Evolutionary conservation across 805 yeast genomes (phyloP).

Genomic region (Nakazawaea pomicola): DNA sequence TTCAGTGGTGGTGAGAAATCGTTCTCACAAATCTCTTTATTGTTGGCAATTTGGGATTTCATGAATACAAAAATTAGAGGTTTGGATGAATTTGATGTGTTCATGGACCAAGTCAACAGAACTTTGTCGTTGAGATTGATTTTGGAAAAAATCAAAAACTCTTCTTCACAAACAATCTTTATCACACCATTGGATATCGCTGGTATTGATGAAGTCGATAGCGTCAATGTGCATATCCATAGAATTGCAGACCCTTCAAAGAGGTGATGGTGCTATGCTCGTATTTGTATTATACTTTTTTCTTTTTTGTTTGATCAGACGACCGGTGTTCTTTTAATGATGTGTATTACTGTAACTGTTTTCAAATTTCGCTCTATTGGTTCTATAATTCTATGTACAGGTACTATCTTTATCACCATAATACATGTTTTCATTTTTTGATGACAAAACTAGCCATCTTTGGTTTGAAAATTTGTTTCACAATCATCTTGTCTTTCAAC

Average conservation of each 20-base stretch:
- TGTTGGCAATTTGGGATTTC: constrained; percentile 87
- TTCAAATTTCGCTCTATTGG: no score
- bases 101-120: constrained; percentile 92
- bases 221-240: constrained; percentile 55
- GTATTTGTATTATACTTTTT: no score
- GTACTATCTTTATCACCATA: neutral
- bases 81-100: constrained; percentile 94
- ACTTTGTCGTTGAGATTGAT: constrained; percentile 72
- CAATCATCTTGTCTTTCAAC: constrained; percentile 36
- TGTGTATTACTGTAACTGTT: no score
- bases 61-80: constrained; percentile 89
- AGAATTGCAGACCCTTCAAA: constrained; percentile 38
- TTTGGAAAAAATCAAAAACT: constrained; percentile 53
- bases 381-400: neutral
- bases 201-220: constrained; percentile 53
- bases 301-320: no score
- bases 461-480: constrained; percentile 51
- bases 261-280: neutral
- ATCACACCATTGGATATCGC: constrained; percentile 93
- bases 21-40: constrained; percentile 82
- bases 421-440: constrained; percentile 5
- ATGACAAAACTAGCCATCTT: constrained; percentile 40
- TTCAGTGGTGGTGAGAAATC: constrained; percentile 97
- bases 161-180: constrained; percentile 79
- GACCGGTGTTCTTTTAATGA: no score